Conservation (phyloP, 768 basidiomycete genomes). For the Termitomyces sp. region DNA sequence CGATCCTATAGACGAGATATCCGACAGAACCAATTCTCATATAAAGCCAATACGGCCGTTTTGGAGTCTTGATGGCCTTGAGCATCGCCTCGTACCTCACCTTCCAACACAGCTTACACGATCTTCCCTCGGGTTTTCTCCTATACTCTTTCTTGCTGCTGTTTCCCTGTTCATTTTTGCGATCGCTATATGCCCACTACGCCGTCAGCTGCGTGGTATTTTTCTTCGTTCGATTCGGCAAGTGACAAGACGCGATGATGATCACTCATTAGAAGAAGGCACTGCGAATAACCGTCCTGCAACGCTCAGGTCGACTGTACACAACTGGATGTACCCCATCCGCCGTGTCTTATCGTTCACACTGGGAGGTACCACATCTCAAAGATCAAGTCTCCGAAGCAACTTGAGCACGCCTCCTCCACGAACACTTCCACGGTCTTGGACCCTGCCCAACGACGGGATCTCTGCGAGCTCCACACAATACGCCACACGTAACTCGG, state of each 20-base stretch:
- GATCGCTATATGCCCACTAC: conserved; percentile 48
- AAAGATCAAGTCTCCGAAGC: conserved; percentile 22
- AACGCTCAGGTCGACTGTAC: conserved; percentile 25
- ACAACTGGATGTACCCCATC: conserved; percentile 28
- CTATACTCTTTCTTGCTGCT: conserved; percentile 56
- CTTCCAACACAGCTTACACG: conserved; percentile 58
- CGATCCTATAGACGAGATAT: conserved; percentile 67
- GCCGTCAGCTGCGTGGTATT: conserved; percentile 44
- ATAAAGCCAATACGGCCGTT: conserved; percentile 63
- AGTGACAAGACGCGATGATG: conserved; percentile 28
- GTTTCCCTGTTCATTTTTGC: conserved; percentile 35
- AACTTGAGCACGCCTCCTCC: conserved; percentile 13
- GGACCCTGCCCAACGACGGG: conserved; percentile 25
- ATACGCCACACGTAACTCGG: conserved; percentile 24
- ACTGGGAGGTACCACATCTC: conserved; percentile 19
- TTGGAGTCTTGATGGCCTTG: conserved; percentile 51
- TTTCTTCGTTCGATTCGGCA: conserved; percentile 39
- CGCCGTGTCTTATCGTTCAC: conserved; percentile 25
- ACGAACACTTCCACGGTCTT: conserved; percentile 31
- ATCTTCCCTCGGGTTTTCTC: conserved; percentile 67
- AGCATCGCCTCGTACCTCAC: conserved; percentile 60
- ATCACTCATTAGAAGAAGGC: conserved; percentile 50
- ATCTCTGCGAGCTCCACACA: conserved; percentile 30
- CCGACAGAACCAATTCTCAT: conserved; percentile 43
- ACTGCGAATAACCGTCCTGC: conserved; percentile 22